Evolutionary conservation across 2,329 filamentous ascomycete genomes (phyloP), one percentile per base, ranked within the genome.

Genomic region (Allantophomopsis cytisporea): DNA sequence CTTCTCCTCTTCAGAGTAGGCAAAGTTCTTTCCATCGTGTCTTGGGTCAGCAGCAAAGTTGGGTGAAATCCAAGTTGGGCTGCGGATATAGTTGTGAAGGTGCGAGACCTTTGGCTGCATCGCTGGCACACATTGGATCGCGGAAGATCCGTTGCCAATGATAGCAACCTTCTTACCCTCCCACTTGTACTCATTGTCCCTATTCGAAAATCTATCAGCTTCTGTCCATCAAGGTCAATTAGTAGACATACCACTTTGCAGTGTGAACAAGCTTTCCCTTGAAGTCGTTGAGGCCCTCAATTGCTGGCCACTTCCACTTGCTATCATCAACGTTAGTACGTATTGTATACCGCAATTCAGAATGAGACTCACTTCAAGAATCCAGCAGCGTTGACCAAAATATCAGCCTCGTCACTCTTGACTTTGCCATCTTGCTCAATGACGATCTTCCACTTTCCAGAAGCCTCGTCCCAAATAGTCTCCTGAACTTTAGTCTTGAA

Each of bases 401-500:
- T 31, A 8, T 41, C 39, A n/a, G 54, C 54, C 1, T 60, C 54
- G 12, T 35, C 39, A 8, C 36, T 35, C 21, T 41, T 28, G 12
- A 76, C 66, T 10, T 14, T 34, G 7, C 31, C 31, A 34, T 34
- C 16, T 17, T 15, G 14, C n/a, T 34, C 31, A 8, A 34, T 17
- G 2, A 57, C 54, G 5, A 64, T 59, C 36, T 57, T 61, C 70
- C 40, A 39, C 35, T 70, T 62, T 1, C 61, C 63, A 14, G 56
- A 49, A 0, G 56, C 53, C 0, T 63, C 59, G 17, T 75, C 59
- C 79, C 80, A 85, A 11, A 62, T 55, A 1, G 71, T 62, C 2
- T 59, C 64, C 2, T 69, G 59, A 1, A 75, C 69, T 0, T 57
- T 55, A 0, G 64, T 67, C 47, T 69, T 71, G 56, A 76, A 73